Conservation (phyloP, 805 yeast species). For the Henningerozyma blattae region DNA sequence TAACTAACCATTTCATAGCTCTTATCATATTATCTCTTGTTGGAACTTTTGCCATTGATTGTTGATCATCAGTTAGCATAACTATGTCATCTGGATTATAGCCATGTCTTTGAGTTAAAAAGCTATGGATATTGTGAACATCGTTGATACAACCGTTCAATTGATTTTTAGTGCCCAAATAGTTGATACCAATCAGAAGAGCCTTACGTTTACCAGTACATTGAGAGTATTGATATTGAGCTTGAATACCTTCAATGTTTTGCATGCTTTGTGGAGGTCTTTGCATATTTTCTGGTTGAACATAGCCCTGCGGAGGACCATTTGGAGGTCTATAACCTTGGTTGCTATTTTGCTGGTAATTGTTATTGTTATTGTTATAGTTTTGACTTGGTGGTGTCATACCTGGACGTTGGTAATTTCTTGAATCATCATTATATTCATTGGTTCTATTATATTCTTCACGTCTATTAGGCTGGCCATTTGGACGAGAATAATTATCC, state of each 20-base stretch:
- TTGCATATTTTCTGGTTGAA: constrained; percentile 5
- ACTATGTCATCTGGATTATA: constrained; percentile 46
- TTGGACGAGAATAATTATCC: no score
- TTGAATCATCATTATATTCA: neutral
- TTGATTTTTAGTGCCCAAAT: constrained; percentile 48
- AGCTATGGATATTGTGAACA: constrained; percentile 39
- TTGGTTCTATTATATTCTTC: no score
- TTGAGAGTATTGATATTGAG: constrained; percentile 44
- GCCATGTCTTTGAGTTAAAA: constrained; percentile 33
- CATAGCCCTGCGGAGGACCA: constrained; percentile 5
- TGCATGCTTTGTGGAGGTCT: constrained; percentile 4
- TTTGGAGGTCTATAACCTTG: constrained; percentile 1
- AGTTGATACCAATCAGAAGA: constrained; percentile 65
- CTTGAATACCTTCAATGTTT: constrained; percentile 2
- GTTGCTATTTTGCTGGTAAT: constrained; percentile 1
- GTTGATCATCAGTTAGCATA: constrained; percentile 45
- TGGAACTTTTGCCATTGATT: constrained; percentile 39
- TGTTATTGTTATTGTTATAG: neutral
- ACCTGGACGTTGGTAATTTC: neutral
- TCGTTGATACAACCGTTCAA: constrained; percentile 77
- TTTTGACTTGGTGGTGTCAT: constrained; percentile 1
- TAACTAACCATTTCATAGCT: constrained; percentile 76
- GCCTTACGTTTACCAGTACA: constrained; percentile 70
- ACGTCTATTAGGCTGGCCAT: no score
- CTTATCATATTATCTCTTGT: constrained; percentile 56